Base-by-base conservation (phyloP, 2,329 filamentous ascomycete genomes). In the Didymella pinodella region DNA sequence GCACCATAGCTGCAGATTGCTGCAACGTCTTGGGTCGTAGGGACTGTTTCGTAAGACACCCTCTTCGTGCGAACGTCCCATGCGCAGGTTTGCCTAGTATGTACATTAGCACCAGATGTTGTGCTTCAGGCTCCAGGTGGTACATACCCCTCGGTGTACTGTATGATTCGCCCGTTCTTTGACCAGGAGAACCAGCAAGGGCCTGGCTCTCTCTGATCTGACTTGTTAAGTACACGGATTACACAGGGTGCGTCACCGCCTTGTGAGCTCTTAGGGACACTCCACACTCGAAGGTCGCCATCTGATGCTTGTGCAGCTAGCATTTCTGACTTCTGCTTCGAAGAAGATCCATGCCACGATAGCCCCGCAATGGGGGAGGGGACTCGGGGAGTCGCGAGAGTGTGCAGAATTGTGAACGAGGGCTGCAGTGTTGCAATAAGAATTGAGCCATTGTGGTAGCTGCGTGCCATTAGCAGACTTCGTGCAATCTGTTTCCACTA, bases 41-140 rank as follows among this genome's bases (percentile, higher is more conserved):
- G 93, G 56, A 98, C 91, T 58, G 86, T 85, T 71, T 97, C 93
- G 77, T 88, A 96, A 3, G 92, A 93, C 67, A 99, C 93, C 73
- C 96, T 90, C 76, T 98, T 98, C n/a, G 95, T 99, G 64, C 93
- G 87, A 44, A 99, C 95, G 82, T 99, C 95, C 94, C 95, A 99
- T 57, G 93, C 90, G 69, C 91, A 88, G 36, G 93, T 97, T 83
- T 97, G 91, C 54, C 93, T 82, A 62, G 64, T 53, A 41, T 64
- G 52, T 49, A 48, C 34, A 63, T 76, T 48, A 76, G 70, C 55
- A 63, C 40, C 50, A 48, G 59, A 34, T 25, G 41, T 54, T 46
- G 43, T 51, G 59, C 61, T 62, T 61, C 59, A 59, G 56, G 38
- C 36, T 38, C 46, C 43, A 44, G 44, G 40, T 46, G 57, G 59